Percentiles rank a stretch among this genome's conserved stretches.
Conservation (phyloP, 2,329 filamentous ascomycete genomes). For the Pseudocercospora vitis region DNA sequence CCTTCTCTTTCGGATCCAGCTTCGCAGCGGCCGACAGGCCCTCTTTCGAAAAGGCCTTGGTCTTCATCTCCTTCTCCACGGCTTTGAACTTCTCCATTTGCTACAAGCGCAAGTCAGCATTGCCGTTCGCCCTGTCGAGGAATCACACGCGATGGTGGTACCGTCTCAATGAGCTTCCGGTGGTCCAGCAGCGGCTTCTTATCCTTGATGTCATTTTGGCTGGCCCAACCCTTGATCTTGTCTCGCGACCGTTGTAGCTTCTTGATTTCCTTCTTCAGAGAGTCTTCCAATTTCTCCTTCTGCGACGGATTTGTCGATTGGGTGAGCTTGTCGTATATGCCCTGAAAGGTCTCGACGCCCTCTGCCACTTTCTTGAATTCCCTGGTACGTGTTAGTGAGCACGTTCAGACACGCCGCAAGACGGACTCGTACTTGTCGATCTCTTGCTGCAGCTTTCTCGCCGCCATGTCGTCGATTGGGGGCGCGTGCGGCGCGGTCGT, state of each 20-base stretch:
- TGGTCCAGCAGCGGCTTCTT: constrained; percentile 93
- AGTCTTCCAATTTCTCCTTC: constrained; percentile 97
- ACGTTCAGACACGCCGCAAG: constrained; percentile 1
- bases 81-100: constrained; percentile 99
- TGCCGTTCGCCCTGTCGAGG: neutral
- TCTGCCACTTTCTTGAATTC: constrained; percentile 93
- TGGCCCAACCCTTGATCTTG: constrained; percentile 99
- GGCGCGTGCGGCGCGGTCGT: constrained; percentile 17
- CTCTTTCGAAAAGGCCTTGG: constrained; percentile 98
- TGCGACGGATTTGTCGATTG: constrained; percentile 88
- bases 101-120: constrained; percentile 47
- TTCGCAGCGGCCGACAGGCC: constrained; percentile 87
- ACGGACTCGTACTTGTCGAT: constrained; percentile 68
- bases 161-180: constrained; percentile 94
- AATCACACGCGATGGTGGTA: constrained; percentile 49
- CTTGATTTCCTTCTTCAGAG: constrained; percentile 99
- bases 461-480: constrained; percentile 68
- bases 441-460: constrained; percentile 94
- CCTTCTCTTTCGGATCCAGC: constrained; percentile 95
- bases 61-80: constrained; percentile 99
- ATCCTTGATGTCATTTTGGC: constrained; percentile 98
- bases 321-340: constrained; percentile 97
- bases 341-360: constrained; percentile 87
- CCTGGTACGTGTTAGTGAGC: constrained; percentile 28
- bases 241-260: constrained; percentile 96